Evolutionary conservation across 225 moss, liverwort and hornwort species (phyloP), one percentile per base, ranked within the genome.

Genomic region (Neckera pumila): DNA sequence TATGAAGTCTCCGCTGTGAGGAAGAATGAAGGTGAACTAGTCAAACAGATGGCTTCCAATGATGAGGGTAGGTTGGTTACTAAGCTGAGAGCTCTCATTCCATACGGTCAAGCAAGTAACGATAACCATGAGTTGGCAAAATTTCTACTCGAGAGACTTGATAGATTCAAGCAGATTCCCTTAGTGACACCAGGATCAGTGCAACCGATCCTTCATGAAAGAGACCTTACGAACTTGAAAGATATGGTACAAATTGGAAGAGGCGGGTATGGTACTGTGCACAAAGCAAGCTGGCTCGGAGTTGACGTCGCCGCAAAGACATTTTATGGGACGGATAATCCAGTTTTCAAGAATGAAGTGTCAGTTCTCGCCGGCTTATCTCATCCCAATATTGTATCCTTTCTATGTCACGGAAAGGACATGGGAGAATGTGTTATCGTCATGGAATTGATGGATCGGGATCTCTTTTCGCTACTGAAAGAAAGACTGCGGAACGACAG

Each of bases 31-130:
- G 38, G 17, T 38, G 58, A 58, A 28, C 7, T 27, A 40, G 28
- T 79, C 79, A 30, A 79, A 38, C 1, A 59, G 27, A 27, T 79
- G 27, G 59, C 79, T 12, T 59, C 30, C 19, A 20, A 18, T 2
- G 79, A 79, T 59, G 79, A 59, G 27, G 8, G 13, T 3, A 59
- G 5, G 2, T 79, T 59, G 79, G 1, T 40, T 40, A 40, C 18
- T 27, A 58, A 56, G 27, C 40, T 79, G 12, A 38, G 27, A 9
- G 28, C 28, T 18, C 19, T 59, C 8, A 40, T 42, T 40, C 40
- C 0, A 20, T 5, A 2, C 1, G 19, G 30, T 1, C 79, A 40
- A 42, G 18, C 30, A 40, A 79, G 79, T 5, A 9, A 0, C 3
- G 59, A 40, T 59, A 59, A 59, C 28, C 59, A 28, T 79, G 79